Percentiles rank a stretch among this genome's conserved stretches.
Conservation (phyloP, 2,329 filamentous ascomycete species). For the Fusarium albosuccineum region DNA sequence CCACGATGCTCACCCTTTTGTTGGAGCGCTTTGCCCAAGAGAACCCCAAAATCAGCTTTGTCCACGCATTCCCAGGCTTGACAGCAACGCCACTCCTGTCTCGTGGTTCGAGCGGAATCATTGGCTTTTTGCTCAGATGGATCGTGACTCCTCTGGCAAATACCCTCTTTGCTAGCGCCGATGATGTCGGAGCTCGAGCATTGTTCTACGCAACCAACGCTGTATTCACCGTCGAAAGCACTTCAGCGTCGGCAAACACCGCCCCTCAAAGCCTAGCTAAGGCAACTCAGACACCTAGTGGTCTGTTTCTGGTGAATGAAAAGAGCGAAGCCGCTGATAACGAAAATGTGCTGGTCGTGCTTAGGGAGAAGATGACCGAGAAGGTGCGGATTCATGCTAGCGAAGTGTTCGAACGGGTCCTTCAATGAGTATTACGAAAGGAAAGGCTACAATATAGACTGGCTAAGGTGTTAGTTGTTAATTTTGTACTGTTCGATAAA, state of each 20-base stretch:
- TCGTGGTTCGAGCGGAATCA: slow-evolving; percentile 36
- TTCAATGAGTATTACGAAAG: not conserved
- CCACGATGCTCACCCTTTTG: slow-evolving; percentile 62
- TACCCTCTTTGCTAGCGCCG: slow-evolving; percentile 21
- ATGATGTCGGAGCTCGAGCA: slow-evolving; percentile 38
- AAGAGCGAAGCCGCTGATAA: slow-evolving; percentile 35
- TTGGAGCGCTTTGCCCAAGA: slow-evolving; percentile 61
- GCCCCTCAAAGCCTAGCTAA: slow-evolving; percentile 7
- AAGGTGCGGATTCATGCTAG: slow-evolving; percentile 19
- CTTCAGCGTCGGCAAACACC: not conserved
- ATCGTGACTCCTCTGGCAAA: slow-evolving; percentile 31
- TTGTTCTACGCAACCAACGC: slow-evolving; percentile 44
- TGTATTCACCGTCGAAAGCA: slow-evolving; percentile 27
- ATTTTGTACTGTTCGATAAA: no score
- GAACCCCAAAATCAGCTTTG: slow-evolving; percentile 56
- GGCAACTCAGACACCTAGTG: slow-evolving; percentile 4
- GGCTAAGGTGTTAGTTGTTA: no score
- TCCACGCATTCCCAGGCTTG: slow-evolving; percentile 52
- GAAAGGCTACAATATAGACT: no score
- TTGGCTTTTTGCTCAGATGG: slow-evolving; percentile 26
- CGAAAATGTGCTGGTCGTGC: slow-evolving; percentile 26
- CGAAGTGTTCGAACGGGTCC: slow-evolving; percentile 4
- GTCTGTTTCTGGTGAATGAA: slow-evolving; percentile 27
- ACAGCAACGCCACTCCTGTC: slow-evolving; percentile 41
- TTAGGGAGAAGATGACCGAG: slow-evolving; percentile 4